A percentile compares a stretch with the other conserved stretches of the same genome.
These are phyloP conservation scores for Delonix regia DNA, from an alignment of 306 rosid species.

Conservation along the genomic window DNA sequence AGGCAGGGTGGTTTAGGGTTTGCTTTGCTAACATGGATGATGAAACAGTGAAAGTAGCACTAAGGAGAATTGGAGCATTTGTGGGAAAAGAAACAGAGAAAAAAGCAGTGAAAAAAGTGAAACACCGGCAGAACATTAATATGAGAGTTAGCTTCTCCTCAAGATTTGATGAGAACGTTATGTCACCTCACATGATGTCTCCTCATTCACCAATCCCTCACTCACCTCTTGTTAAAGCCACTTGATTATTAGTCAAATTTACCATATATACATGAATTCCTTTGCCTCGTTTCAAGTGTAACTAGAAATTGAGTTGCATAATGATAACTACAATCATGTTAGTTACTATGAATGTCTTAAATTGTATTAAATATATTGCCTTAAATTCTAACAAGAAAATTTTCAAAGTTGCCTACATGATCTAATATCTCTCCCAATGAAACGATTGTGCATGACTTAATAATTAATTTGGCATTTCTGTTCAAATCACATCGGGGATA, in stretches of 20 bases:
- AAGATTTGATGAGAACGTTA: slow-evolving; percentile 59
- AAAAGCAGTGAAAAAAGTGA: slow-evolving; percentile 26
- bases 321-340: neutral
- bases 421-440: too few relatives aligned
- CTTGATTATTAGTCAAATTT: neutral
- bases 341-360: neutral
- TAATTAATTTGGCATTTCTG: too few relatives aligned
- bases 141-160: slow-evolving; percentile 56
- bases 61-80: slow-evolving; percentile 53
- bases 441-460: too few relatives aligned
- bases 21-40: slow-evolving; percentile 92
- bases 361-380: too few relatives aligned
- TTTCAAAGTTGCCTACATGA: too few relatives aligned
- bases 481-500: too few relatives aligned
- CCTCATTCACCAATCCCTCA: slow-evolving; percentile 79
- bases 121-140: slow-evolving; percentile 38
- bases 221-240: slow-evolving; percentile 69
- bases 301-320: neutral
- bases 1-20: slow-evolving; percentile 92
- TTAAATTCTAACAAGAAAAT: too few relatives aligned
- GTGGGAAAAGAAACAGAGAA: slow-evolving; percentile 43
- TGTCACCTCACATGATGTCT: slow-evolving; percentile 70
- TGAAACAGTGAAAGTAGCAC: slow-evolving; percentile 63
- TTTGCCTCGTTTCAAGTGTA: neutral
- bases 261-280: neutral